Percentiles rank a stretch among this genome's conserved stretches.
phyloP scores from a whole-genome alignment of 1,284 basidiomycete genomes.

The Gomphus bonarii region DNA sequence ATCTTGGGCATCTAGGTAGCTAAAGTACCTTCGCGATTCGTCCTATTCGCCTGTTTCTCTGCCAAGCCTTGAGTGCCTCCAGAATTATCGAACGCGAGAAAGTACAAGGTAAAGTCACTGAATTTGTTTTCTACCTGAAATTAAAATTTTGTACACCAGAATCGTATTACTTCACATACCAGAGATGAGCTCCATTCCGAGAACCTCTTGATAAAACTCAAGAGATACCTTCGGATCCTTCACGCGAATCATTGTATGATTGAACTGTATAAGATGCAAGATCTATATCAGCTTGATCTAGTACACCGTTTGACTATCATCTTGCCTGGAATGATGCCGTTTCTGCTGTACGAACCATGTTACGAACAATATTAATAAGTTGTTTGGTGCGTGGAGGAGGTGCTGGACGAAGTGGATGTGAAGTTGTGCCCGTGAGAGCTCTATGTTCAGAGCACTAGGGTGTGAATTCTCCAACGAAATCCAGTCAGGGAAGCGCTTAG shows the following conservation, averaged over 20 bases:
- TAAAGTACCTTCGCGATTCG: constrained; percentile 52
- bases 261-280: constrained; percentile 43
- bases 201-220: constrained; percentile 62
- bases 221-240: constrained; percentile 79
- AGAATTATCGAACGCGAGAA: constrained; percentile 65
- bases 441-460: too few species aligned
- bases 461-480: too few species aligned
- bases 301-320: background rate
- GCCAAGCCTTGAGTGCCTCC: constrained; percentile 35
- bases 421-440: background rate
- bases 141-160: constrained; percentile 2
- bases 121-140: constrained; percentile 34
- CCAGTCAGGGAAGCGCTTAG: too few species aligned
- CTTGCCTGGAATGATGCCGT: constrained; percentile 55
- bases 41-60: constrained; percentile 36
- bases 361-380: constrained; percentile 11
- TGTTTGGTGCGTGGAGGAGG: background rate
- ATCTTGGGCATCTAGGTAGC: background rate
- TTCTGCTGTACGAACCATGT: constrained; percentile 55
- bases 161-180: constrained; percentile 26
- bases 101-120: constrained; percentile 68
- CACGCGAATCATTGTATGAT: constrained; percentile 86
- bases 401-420: background rate
- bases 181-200: constrained; percentile 77
- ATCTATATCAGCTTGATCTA: background rate